Evolutionary conservation across 2,329 filamentous ascomycete species (phyloP), one percentile per base, ranked within the genome.

Genomic region (Didymella exigua): DNA sequence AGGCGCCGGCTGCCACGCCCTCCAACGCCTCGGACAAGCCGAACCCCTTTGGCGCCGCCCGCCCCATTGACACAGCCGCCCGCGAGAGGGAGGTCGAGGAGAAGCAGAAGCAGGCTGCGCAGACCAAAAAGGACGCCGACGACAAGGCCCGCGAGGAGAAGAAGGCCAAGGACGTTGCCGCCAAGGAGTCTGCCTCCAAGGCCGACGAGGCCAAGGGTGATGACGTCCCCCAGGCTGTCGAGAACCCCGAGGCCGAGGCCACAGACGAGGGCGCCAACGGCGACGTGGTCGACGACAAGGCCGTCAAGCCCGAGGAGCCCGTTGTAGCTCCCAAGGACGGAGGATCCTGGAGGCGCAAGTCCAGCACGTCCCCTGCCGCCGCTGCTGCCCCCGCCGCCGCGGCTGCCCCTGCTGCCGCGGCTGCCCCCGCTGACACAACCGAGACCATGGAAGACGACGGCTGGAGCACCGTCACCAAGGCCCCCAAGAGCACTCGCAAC

Each of bases 31-130:
- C 73, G 16, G 89, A 95, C 68, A 98, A 97, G 81, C 84, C 92
- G 23, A 98, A 89, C 76, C 92, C 92, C 34, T 99, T 99, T 73
- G 95, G 95, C 68, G 93, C 90, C 58, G 95, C 95, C 52, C 88
- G 89, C 59, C 95, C 95, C 50, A 96, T 98, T 67, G 93, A 99
- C 77, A 98, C 93, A 41, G 90, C 91, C 40, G 85, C 92, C 13
- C 88, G 90, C 63, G 93, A 98, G 79, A 89, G 88, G 67, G 88
- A 96, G 75, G 87, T 99, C 54, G 93, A 96, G 69, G 91, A 96
- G 79, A 96, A 91, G 83, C 85, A 89, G 62, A 81, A 89, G 68
- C 81, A 90, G 54, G 84, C 85, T 6, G 60, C 92, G 23, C 87
- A 87, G 61, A 88, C 95, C 76, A 96, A 96, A 85, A 90, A 88